phyloP scores from a whole-genome alignment of 2,329 filamentous ascomycete species.

The Chrysosphaeria jannelii region DNA sequence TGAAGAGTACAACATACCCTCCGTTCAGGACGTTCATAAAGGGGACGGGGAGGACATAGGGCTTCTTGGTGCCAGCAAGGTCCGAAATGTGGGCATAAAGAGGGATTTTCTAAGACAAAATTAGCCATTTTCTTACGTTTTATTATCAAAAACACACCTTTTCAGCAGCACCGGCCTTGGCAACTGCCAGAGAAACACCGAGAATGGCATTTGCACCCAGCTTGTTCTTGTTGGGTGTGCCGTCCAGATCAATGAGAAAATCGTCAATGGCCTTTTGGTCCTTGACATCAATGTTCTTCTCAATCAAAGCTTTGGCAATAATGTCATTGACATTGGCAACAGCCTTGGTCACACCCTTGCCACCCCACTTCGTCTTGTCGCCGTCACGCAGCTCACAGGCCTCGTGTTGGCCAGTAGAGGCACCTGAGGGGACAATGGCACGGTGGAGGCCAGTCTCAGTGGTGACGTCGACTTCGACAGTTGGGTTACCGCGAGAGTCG shows the following conservation, averaged over 20 bases:
- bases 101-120: constrained; percentile 25
- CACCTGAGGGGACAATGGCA: constrained; percentile 88
- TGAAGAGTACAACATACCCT: constrained; percentile 11
- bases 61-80: constrained; percentile 71
- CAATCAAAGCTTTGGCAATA: constrained; percentile 57
- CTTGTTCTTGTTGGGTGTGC: constrained; percentile 62
- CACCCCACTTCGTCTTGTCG: constrained; percentile 61
- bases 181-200: constrained; percentile 56
- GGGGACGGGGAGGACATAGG: constrained; percentile 65
- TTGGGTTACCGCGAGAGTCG: constrained; percentile 96
- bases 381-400: constrained; percentile 75
- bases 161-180: constrained; percentile 71
- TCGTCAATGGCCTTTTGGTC: constrained; percentile 58
- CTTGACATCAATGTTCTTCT: constrained; percentile 59
- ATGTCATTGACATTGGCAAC: constrained; percentile 60
- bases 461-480: constrained; percentile 91
- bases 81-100: constrained; percentile 73
- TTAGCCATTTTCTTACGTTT: not conserved
- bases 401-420: constrained; percentile 81
- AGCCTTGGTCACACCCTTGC: constrained; percentile 69
- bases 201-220: constrained; percentile 73
- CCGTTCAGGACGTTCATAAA: constrained; percentile 90
- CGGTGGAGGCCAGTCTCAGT: constrained; percentile 92
- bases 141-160: constrained; percentile 22
- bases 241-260: constrained; percentile 65